Conservation (phyloP, 805 yeast genomes). For the Komagataella pseudopastoris region DNA sequence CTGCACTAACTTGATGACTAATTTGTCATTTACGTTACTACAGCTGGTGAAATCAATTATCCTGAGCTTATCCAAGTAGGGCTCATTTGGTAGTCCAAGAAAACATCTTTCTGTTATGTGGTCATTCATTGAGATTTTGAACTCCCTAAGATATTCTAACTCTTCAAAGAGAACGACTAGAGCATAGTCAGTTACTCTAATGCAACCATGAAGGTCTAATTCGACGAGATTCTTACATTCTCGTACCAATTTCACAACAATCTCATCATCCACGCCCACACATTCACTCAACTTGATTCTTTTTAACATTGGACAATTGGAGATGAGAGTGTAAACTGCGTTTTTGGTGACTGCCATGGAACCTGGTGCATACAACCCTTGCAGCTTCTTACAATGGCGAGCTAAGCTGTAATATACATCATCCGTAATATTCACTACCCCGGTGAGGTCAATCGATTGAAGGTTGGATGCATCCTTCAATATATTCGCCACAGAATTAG, state of each 20-base stretch:
- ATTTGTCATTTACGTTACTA: constrained; percentile 63
- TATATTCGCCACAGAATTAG: constrained; percentile 45
- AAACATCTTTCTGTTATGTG: constrained; percentile 61
- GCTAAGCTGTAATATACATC: constrained; percentile 59
- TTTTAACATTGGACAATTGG: constrained; percentile 60
- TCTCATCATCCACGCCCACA: constrained; percentile 46
- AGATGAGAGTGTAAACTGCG: constrained; percentile 45
- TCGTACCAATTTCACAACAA: constrained; percentile 45
- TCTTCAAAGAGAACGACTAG: constrained; percentile 42
- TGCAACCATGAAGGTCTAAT: constrained; percentile 76
- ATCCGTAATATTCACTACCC: constrained; percentile 58
- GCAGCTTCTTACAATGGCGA: constrained; percentile 56
- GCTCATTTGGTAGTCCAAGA: constrained; percentile 31
- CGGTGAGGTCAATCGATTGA: constrained; percentile 81
- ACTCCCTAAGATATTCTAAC: constrained; percentile 68
- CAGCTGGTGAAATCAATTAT: constrained; percentile 81
- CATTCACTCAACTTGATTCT: constrained; percentile 75
- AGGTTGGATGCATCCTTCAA: constrained; percentile 52
- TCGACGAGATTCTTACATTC: constrained; percentile 76
- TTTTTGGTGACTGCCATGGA: constrained; percentile 58
- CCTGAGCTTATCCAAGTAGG: constrained; percentile 51
- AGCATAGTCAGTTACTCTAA: constrained; percentile 54
- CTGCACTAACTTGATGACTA: constrained; percentile 56
- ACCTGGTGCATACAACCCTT: constrained; percentile 83
- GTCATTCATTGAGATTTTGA: constrained; percentile 63